Conservation (phyloP, 331 rosid species). For the Malus hybrid region DNA sequence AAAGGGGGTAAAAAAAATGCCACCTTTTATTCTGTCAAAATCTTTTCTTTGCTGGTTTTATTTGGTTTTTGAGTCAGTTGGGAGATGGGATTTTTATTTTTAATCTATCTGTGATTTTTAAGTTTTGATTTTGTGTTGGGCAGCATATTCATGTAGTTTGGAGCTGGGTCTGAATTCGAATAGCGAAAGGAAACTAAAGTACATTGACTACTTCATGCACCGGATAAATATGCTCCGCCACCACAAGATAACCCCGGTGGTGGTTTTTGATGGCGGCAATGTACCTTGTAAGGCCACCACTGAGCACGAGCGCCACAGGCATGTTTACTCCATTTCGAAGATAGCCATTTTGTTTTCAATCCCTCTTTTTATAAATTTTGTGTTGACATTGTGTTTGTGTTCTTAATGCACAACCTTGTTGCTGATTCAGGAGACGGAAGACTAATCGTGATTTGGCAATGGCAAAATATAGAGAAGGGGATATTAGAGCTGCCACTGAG, state of each 20-base stretch:
- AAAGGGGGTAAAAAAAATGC: conserved; percentile 56
- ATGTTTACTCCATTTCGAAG: background rate
- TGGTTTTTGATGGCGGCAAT: conserved; percentile 52
- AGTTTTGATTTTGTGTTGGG: background rate
- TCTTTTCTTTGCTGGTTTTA: background rate
- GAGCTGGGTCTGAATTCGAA: conserved; percentile 72
- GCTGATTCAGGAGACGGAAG: conserved; percentile 44
- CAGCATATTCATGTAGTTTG: conserved; percentile 97
- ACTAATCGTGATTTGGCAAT: conserved; percentile 63
- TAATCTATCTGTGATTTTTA: background rate
- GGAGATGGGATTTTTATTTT: background rate
- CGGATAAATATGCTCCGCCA: conserved; percentile 46
- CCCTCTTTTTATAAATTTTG: background rate
- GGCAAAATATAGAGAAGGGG: conserved; percentile 72
- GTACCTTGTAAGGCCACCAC: conserved; percentile 42
- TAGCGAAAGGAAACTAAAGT: conserved; percentile 53
- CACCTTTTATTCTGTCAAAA: no score
- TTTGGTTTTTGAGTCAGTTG: background rate
- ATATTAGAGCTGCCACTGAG: conserved; percentile 67
- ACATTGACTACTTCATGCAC: conserved; percentile 78
- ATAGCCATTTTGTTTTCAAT: background rate
- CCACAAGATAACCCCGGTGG: conserved; percentile 40
- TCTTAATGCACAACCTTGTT: background rate
- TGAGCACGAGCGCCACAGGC: conserved; percentile 42
- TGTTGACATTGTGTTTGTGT: background rate